Evolutionary conservation across 805 yeast species (phyloP).

Genomic region (Lipomyces chichibuensis): DNA sequence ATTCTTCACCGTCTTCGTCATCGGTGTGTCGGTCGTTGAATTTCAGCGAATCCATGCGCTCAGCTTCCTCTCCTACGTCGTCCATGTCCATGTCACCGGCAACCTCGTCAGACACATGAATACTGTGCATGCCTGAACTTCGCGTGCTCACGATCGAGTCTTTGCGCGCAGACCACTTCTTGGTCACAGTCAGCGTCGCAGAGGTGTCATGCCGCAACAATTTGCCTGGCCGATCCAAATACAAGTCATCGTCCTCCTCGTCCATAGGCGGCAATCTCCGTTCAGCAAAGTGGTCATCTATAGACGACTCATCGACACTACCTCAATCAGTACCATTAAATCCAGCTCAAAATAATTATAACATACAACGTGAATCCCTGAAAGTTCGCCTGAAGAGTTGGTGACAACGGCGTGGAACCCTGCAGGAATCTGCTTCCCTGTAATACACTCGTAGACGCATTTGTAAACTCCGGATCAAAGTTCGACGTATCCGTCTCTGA

Average conservation of each 20-base stretch:
- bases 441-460: conserved; percentile 81
- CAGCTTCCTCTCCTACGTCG: background rate
- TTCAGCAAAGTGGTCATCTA: conserved; percentile 74
- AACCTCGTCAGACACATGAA: background rate
- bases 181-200: conserved; percentile 7
- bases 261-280: conserved; percentile 34
- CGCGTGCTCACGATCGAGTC: conserved; percentile 3
- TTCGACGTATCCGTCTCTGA: conserved; percentile 94
- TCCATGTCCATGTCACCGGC: conserved; percentile 22
- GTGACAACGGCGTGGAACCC: conserved; percentile 76
- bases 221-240: conserved; percentile 3
- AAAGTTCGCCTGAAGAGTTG: conserved; percentile 94
- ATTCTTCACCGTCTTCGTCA: conserved; percentile 53
- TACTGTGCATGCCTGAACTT: background rate
- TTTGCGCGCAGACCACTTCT: conserved; percentile 1
- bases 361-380: conserved; percentile 79
- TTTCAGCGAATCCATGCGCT: conserved; percentile 14
- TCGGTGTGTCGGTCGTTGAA: conserved; percentile 78
- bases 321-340: background rate
- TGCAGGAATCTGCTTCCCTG: conserved; percentile 50
- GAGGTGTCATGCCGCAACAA: conserved; percentile 12
- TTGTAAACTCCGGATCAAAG: conserved; percentile 97
- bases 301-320: conserved; percentile 84
- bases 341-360: background rate
- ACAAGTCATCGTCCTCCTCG: conserved; percentile 32